Evolutionary conservation across 73 alveolate genomes (phyloP).

Genomic region (Paramecium sonneborni): DNA sequence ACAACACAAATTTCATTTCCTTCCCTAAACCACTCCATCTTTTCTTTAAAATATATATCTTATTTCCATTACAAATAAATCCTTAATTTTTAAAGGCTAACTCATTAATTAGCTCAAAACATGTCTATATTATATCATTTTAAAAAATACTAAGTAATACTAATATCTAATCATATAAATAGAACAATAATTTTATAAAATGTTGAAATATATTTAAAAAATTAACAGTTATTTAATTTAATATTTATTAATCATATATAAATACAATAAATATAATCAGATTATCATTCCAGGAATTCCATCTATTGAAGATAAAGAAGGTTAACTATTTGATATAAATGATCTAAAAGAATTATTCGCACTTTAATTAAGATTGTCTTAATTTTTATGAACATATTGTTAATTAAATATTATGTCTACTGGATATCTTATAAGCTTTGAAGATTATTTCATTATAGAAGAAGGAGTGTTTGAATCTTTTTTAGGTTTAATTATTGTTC

Average conservation of each 20-base stretch:
- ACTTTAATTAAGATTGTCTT: not conserved
- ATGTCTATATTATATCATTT: too few species aligned
- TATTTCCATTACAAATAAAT: too few species aligned
- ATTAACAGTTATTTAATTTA: too few species aligned
- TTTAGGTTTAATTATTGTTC: not conserved
- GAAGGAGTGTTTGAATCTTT: not conserved
- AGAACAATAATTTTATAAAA: too few species aligned
- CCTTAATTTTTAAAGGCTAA: too few species aligned
- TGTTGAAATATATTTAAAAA: too few species aligned
- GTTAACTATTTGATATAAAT: conserved; percentile 1
- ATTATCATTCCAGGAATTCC: conserved; percentile 17
- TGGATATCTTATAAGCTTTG: not conserved
- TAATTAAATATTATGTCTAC: not conserved
- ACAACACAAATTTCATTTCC: not conserved
- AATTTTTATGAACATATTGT: not conserved
- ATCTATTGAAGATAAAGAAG: not conserved
- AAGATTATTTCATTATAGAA: not conserved
- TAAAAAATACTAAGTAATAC: too few species aligned
- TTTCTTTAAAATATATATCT: too few species aligned
- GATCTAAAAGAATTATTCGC: conserved; percentile 28
- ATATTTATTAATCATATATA: not conserved
- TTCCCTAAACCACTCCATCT: too few species aligned
- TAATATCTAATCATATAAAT: too few species aligned
- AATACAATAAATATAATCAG: not conserved
- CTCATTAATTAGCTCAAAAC: too few species aligned